Percentiles rank a stretch among this genome's conserved stretches.
Conservation (phyloP, 768 basidiomycete species). For the Pleurotus ostreatus region DNA sequence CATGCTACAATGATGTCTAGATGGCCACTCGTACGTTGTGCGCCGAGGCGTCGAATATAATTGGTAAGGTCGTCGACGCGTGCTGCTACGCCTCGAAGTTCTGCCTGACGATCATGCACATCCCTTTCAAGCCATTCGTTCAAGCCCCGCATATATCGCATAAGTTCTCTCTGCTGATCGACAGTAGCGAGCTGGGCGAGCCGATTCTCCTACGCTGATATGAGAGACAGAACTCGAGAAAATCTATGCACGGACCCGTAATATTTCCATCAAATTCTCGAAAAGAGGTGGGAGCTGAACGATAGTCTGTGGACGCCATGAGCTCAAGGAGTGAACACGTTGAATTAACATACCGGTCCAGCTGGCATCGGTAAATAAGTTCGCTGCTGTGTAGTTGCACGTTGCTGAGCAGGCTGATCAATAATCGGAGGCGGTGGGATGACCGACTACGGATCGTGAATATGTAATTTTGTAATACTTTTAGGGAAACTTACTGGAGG, state of each 20-base stretch:
- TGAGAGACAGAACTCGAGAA: conserved; percentile 3
- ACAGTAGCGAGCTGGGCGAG: conserved; percentile 69
- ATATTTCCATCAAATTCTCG: conserved; percentile 64
- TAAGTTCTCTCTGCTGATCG: conserved; percentile 75
- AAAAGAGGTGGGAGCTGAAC: conserved; percentile 61
- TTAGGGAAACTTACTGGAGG: neutral
- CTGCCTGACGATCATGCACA: conserved; percentile 73
- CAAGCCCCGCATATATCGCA: conserved; percentile 71
- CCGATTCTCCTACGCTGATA: conserved; percentile 60
- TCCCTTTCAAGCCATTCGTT: conserved; percentile 81
- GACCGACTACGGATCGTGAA: conserved; percentile 14
- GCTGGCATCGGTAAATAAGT: conserved; percentile 43
- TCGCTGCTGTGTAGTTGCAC: conserved; percentile 16
- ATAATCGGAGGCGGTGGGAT: conserved; percentile 24
- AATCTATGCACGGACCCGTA: conserved; percentile 43
- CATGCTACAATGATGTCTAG: neutral
- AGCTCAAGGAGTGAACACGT: neutral
- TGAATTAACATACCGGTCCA: conserved; percentile 43
- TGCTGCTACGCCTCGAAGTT: conserved; percentile 61
- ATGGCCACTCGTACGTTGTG: neutral
- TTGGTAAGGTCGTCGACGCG: conserved; percentile 50
- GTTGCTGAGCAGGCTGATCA: conserved; percentile 18
- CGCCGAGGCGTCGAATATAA: conserved; percentile 33
- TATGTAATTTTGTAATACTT: neutral
- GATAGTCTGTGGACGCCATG: conserved; percentile 37